Evolutionary conservation across 164 flowering plant species (phyloP), one percentile per base, ranked within the genome.

Genomic region (Nymphaea colorata): DNA sequence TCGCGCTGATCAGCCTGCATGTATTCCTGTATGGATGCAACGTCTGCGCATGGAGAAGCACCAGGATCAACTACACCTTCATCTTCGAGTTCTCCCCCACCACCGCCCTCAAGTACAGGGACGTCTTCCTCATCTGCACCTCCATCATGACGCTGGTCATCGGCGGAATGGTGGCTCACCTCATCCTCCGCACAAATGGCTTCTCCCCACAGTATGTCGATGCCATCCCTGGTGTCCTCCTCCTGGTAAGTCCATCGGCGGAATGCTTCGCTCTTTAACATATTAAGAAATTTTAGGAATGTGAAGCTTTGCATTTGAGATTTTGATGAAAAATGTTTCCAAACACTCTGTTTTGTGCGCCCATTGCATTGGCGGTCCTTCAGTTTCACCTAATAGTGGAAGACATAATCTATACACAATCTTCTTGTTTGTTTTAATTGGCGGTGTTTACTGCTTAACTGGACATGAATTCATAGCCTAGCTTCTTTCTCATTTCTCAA

Each of bases 11-110:
- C 61, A 89, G 99, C 79, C 75, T 95, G 84, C 99, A 95, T 76
- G 55, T 95, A 81, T 95, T 95, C 76, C 73, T 86, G 85, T 95
- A 95, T 67, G 99, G 99, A 15, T 95, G 99, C 88, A 92, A 92
- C 76, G 73, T 95, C 43, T 85, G 83, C 78, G 74, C 83, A 86
- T 95, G 99, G 99, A 92, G 76, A 86, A 83, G 73, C 67, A 86
- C 91, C 55, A 84, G 97, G 76, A 90, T 95, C 76, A 95, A 93
- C 79, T 85, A 89, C 86, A 87, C 83, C 81, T 95, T 95, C 89
- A 92, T 95, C 64, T 95, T 95, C 69, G 97, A 95, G 45, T 89
- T 92, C 76, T 75, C 81, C 41, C 84, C 89, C 4, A 78, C 66
- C 73, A 92, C 91, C 0, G 79, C 96, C 17, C 90, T 95, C 66